Percentiles rank a stretch among this genome's conserved stretches.
phyloP scores from a whole-genome alignment of 169 alveolate genomes.

The Cryptosporidium sp. region DNA sequence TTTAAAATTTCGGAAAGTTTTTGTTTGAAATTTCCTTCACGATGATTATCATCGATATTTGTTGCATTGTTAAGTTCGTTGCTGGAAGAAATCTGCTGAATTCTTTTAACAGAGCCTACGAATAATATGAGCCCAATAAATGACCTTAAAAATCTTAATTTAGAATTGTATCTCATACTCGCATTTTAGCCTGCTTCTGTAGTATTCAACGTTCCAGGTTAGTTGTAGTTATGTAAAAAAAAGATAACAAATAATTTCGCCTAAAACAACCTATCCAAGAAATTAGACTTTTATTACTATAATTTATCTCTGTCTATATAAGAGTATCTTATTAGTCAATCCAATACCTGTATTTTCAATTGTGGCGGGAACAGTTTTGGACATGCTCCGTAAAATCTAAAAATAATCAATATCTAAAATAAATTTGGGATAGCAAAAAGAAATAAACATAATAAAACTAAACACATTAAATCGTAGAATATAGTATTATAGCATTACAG shows the following conservation, averaged over 20 bases:
- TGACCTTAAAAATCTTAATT: not conserved
- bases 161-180: constrained; percentile 55
- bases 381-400: constrained; percentile 16
- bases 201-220: not conserved
- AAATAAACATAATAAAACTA: not conserved
- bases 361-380: constrained; percentile 13
- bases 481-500: not conserved
- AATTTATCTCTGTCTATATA: not conserved
- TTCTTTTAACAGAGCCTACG: not conserved
- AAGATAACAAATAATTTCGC: not conserved
- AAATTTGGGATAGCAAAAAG: not conserved
- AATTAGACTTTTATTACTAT: not conserved
- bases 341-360: constrained; percentile 8
- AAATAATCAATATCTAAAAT: not conserved
- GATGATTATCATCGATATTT: not conserved
- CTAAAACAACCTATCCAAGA: not conserved
- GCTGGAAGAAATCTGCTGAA: not conserved
- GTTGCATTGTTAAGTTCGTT: not conserved
- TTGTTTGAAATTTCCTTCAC: not conserved
- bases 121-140: not conserved
- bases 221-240: not conserved
- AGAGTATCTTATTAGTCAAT: constrained; percentile 1
- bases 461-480: not conserved
- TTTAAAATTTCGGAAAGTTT: not conserved
- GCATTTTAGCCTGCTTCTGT: constrained; percentile 28